These are phyloP conservation scores for Eutrema yunnanense DNA, from an alignment of 345 rosid species.

Conservation along the genomic window DNA sequence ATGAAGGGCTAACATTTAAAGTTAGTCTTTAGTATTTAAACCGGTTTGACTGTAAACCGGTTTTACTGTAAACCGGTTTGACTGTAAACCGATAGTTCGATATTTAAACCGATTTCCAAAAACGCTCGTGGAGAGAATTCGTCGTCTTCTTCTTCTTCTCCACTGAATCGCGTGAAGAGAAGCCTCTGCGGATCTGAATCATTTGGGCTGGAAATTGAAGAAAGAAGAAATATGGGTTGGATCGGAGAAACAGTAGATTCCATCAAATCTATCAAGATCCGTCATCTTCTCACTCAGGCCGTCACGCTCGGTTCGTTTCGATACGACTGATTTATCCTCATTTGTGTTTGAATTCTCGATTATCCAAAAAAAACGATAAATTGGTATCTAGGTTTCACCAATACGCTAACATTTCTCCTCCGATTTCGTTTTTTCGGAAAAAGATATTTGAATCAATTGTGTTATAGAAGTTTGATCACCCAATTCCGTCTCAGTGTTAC, in stretches of 20 bases:
- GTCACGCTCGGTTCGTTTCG: slow-evolving; percentile 67
- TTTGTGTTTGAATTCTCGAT: neutral
- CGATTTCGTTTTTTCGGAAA: neutral
- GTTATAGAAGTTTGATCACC: neutral
- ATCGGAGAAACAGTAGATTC: slow-evolving; percentile 77
- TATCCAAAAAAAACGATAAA: neutral
- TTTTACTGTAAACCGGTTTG: slow-evolving; percentile 21
- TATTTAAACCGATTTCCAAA: slow-evolving; percentile 11
- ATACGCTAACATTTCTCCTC: neutral
- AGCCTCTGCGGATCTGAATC: slow-evolving; percentile 4
- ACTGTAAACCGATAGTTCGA: slow-evolving; percentile 7
- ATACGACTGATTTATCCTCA: neutral
- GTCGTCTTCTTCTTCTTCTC: neutral
- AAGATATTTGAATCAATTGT: neutral
- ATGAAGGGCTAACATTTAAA: slow-evolving; percentile 6
- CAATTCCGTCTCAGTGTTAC: neutral
- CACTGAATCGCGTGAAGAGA: slow-evolving; percentile 9
- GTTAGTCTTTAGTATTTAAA: neutral
- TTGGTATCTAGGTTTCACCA: neutral
- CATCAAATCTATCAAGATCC: slow-evolving; percentile 71
- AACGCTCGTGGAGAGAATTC: neutral
- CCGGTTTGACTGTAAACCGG: slow-evolving; percentile 24
- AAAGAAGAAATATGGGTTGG: slow-evolving; percentile 48
- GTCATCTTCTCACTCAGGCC: slow-evolving; percentile 76
- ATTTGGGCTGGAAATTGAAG: neutral